Evolutionary conservation across 2,329 filamentous ascomycete species (phyloP), one percentile per base, ranked within the genome.

Genomic region (Trichoderma sp.): DNA sequence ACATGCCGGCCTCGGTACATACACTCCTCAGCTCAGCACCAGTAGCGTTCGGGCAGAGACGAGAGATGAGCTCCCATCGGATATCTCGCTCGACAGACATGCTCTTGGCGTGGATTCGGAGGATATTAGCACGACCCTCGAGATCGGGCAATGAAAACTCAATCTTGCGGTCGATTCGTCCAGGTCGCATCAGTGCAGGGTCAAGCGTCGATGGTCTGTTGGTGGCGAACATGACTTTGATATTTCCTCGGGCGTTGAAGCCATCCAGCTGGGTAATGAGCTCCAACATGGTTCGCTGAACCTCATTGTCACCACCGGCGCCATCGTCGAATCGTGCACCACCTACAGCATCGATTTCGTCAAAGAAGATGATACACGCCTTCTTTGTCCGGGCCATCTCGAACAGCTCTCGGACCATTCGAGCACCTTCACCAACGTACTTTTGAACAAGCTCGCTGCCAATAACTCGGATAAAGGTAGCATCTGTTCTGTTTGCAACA

Each of bases 311-410:
- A 77, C 95, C 95, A 75, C 95, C 95, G 71, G 95, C 95, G 73
- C 95, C 95, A 75, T 98, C 95, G 76, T 98, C 95, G 78, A 98
- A 97, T 81, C 95, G 93, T 49, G 95, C 95, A 75, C 95, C 95
- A 78, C 95, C 95, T 67, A 98, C 93, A 59, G 95, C 95, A 80
- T 98, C 95, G 71, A 98, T 96, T 83, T 99, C 96, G 79, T 99
- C 96, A 59, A 82, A 82, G 89, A 99, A 99, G 83, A 99, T 99
- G 79, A 99, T 99, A 82, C 96, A 99, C 0, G 96, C 96, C 83
- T 99, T 99, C 88, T 99, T 99, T 68, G 96, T 98, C 75, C 96
- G 90, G 11, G 96, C 96, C 96, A 99, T 99, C 83, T 99, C 96
- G 80, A 99, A 99, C 3, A 99, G 88, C 83, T 99, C 96, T 76